Base-by-base conservation (phyloP, 1,284 basidiomycete genomes). In the Boletus semigastroideus region DNA sequence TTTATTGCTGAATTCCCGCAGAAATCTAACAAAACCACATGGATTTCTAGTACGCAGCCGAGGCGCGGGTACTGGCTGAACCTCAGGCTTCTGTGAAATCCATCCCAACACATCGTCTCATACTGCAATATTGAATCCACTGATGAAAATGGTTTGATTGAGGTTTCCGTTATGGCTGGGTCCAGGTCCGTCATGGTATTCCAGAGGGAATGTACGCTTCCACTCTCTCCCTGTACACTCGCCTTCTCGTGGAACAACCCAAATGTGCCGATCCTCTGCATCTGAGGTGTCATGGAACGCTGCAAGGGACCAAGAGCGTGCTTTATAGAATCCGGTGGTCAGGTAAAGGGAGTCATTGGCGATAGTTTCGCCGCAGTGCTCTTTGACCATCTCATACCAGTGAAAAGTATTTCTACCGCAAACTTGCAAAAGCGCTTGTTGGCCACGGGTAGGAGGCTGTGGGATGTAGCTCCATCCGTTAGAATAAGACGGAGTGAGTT, bases 91-190 rank as follows among this genome's bases (percentile, higher is more conserved):
- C 14, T n/a, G 40, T 16, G 30, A 10, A n/a, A 40, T 12, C 39
- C 46, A 48, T 19, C 39, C 39, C 1, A 52, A 20, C 10, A 27
- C 39, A 20, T 53, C 49, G 5, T 42, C 37, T 2, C 46, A 33
- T 55, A 25, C 25, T 25, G 25, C 25, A 25, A 25, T 25, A 4
- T 25, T 25, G 25, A 25, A 25, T 7, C 25, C 56, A 8, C 42
- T 43, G 19, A 58, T 51, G 38, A 46, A 54, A 10, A 58, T 14
- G 2, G 55, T 38, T 27, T 58, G 56, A 20, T 56, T 56, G 16
- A 4, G 19, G 1, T 20, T 48, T 14, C 37, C 19, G 4, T 38
- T 48, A 14, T 39, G 28, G 9, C 10, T 7, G 6, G 17, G 31
- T 25, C 28, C 22, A 10, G 39, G 46, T 11, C 45, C 40, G n/a